Evolutionary conservation across 257 asterid genomes (phyloP).

Genomic region (Solanum rostratum): DNA sequence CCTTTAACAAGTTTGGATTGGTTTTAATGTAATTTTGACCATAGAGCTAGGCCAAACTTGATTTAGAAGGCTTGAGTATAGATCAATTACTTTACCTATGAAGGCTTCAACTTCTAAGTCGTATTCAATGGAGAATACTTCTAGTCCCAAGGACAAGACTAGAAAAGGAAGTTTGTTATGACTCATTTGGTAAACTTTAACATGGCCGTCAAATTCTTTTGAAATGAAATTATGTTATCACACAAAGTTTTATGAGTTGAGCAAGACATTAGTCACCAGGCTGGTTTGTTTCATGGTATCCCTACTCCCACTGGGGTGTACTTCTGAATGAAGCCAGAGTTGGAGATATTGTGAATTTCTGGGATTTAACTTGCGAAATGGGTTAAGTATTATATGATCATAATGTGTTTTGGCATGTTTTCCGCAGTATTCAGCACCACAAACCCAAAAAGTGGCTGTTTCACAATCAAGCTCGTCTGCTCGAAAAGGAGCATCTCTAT

Average conservation of each 20-base stretch:
- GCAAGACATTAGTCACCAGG: background rate
- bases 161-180: background rate
- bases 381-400: background rate
- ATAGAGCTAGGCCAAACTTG: background rate
- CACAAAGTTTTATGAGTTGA: background rate
- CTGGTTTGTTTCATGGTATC: background rate
- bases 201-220: background rate
- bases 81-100: background rate
- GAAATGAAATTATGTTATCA: background rate
- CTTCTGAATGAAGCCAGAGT: background rate
- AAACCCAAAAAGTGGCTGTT: constrained; percentile 23
- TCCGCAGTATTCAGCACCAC: constrained; percentile 43
- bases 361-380: background rate
- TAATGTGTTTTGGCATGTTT: constrained; percentile 1
- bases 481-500: constrained; percentile 41
- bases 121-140: background rate
- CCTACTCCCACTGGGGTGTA: background rate
- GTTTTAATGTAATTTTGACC: background rate
- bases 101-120: background rate
- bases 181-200: background rate
- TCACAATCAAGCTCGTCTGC: constrained; percentile 31
- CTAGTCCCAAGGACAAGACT: background rate
- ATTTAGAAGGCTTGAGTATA: background rate
- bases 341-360: background rate
- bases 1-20: background rate